Evolutionary conservation across 169 alveolate species (phyloP).

Genomic region (Eimeria maxima): DNA sequence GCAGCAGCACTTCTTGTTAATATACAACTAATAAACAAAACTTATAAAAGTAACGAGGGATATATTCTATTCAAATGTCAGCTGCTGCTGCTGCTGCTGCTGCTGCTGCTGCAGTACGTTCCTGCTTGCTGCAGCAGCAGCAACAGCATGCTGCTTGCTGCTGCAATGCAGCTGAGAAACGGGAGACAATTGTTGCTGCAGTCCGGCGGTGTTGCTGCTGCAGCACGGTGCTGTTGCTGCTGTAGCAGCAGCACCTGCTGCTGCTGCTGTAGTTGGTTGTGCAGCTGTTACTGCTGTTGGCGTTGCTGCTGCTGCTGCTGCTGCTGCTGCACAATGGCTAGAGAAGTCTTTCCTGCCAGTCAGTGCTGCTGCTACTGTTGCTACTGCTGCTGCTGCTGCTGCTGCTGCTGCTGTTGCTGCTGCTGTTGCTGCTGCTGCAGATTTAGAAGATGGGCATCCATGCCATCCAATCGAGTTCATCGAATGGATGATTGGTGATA

Average conservation of each 20-base stretch:
- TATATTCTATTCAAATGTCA: too few relatives aligned
- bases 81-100: not conserved
- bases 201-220: slow-evolving; percentile 8
- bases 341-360: too few relatives aligned
- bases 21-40: too few relatives aligned
- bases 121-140: too few relatives aligned
- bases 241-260: slow-evolving; percentile 23
- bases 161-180: too few relatives aligned
- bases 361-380: too few relatives aligned
- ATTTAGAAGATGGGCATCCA: slow-evolving; percentile 17
- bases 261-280: not conserved
- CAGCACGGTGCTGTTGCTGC: not conserved
- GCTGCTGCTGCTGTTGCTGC: slow-evolving; percentile 45
- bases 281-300: not conserved
- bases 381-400: slow-evolving; percentile 13
- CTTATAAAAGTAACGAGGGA: too few relatives aligned
- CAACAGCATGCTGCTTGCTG: too few relatives aligned
- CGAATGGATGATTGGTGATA: not conserved
- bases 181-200: too few relatives aligned
- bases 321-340: not conserved
- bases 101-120: too few relatives aligned
- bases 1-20: too few relatives aligned
- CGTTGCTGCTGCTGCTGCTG: not conserved
- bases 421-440: not conserved
- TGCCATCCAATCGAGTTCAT: slow-evolving; percentile 49